Evolutionary conservation across 495 filamentous ascomycete genomes (phyloP).

Genomic region (Tuber microsphaerosporum): DNA sequence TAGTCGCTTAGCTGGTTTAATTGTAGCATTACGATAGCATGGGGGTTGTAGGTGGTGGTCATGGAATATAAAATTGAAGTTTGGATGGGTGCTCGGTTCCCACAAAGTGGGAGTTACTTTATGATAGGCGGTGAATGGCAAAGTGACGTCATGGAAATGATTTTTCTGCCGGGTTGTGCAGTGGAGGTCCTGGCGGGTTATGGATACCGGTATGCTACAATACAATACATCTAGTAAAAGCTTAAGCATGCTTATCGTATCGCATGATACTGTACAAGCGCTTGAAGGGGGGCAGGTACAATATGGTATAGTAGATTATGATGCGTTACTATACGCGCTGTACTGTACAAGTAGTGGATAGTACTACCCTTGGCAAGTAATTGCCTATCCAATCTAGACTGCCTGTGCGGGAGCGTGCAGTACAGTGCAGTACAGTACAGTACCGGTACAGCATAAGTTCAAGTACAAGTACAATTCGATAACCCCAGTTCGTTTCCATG

Average conservation of each 20-base stretch:
- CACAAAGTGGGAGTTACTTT: neutral
- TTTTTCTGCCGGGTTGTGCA: neutral
- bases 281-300: neutral
- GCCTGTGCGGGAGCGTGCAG: no score
- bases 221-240: neutral
- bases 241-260: neutral
- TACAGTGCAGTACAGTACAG: no score
- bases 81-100: neutral
- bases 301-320: neutral
- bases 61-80: neutral
- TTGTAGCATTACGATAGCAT: slow-evolving; percentile 1
- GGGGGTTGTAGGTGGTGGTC: neutral
- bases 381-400: no score
- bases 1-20: neutral
- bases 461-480: no score
- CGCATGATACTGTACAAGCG: neutral
- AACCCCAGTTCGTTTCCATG: no score
- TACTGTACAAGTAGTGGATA: no score
- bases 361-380: neutral
- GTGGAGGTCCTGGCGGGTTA: neutral
- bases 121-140: neutral
- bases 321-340: neutral
- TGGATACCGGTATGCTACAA: neutral
- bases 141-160: neutral
- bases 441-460: neutral